These are phyloP conservation scores for Fraxinus albicans DNA, from an alignment of 305 asterid species.

Conservation along the genomic window DNA sequence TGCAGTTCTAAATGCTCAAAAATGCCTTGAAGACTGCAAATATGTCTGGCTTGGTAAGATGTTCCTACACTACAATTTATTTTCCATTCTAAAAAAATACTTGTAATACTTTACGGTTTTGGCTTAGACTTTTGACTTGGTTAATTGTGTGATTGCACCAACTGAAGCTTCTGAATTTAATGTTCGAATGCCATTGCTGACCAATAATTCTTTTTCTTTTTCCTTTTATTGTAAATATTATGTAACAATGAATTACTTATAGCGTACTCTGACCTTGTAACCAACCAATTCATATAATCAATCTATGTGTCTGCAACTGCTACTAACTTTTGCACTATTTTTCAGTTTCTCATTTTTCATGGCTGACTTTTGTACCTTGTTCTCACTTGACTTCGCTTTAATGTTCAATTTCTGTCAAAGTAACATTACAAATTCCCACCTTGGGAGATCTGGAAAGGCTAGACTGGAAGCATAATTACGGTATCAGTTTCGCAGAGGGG, in stretches of 20 bases:
- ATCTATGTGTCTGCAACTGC: not conserved
- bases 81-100: not conserved
- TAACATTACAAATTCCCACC: no score
- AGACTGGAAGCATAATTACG: not conserved
- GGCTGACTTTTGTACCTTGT: no score
- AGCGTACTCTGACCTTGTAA: not conserved
- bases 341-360: no score
- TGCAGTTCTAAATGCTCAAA: constrained; percentile 73
- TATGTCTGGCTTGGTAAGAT: constrained; percentile 90
- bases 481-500: not conserved
- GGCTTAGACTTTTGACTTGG: not conserved
- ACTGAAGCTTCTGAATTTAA: no score
- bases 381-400: no score
- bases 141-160: not conserved
- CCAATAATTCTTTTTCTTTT: not conserved
- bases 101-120: not conserved
- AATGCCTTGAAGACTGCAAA: constrained; percentile 81
- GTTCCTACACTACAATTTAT: constrained; percentile 2
- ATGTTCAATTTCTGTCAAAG: no score
- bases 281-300: not conserved
- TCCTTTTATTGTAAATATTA: not conserved
- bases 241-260: no score
- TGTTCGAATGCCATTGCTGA: not conserved
- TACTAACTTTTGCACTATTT: not conserved
- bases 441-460: not conserved